Conservation (phyloP, 202 grass and related monocot genomes). For the Brachypodium distachyon region DNA sequence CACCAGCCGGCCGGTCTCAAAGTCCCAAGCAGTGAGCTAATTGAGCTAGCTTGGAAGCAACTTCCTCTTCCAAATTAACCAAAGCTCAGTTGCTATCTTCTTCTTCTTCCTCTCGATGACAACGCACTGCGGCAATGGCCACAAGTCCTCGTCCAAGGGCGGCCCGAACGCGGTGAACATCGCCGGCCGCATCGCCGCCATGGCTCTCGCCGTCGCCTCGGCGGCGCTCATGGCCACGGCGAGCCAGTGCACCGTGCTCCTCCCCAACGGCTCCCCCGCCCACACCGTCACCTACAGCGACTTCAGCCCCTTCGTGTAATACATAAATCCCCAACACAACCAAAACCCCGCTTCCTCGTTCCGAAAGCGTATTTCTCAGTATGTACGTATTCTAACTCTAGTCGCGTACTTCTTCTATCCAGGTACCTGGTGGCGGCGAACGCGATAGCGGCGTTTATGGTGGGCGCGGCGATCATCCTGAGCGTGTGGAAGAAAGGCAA, state of each 20-base stretch:
- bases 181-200: not conserved
- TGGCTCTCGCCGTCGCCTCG: conserved; percentile 29
- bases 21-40: not conserved
- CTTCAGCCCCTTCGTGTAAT: conserved; percentile 27
- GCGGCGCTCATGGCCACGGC: conserved; percentile 34
- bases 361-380: not conserved
- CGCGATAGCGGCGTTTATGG: conserved; percentile 16
- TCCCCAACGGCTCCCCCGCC: not conserved
- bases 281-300: conserved; percentile 32
- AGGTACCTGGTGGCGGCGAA: conserved; percentile 25
- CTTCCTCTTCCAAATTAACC: not conserved
- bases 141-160: not conserved
- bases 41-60: not conserved
- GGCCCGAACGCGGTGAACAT: not conserved
- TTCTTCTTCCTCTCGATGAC: not conserved
- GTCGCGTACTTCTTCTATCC: not conserved
- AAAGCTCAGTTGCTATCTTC: not conserved
- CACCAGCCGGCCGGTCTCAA: not conserved
- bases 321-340: too few relatives aligned
- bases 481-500: conserved; percentile 30
- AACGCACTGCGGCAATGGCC: not conserved
- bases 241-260: conserved; percentile 29
- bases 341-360: not conserved
- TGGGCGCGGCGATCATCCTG: conserved; percentile 31
- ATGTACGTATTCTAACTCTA: not conserved